A percentile compares a stretch with the other conserved stretches of the same genome.
phyloP scores from a whole-genome alignment of 805 yeast species.

The Saturnispora saitoi region DNA sequence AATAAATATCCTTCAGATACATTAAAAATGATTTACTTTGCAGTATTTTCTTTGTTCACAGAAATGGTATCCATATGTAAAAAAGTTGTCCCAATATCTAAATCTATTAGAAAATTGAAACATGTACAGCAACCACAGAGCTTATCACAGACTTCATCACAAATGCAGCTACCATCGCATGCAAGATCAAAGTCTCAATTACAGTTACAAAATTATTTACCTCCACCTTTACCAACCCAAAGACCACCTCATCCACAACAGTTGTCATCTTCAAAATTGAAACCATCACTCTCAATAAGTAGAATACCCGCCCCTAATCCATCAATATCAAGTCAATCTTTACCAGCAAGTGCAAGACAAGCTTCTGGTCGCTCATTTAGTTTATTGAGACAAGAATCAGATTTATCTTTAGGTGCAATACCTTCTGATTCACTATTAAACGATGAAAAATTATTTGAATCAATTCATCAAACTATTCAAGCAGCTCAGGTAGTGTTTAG shows the following conservation, averaged over 20 bases:
- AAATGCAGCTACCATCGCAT: not conserved
- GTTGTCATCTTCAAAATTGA: constrained; percentile 3
- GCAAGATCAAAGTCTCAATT: constrained; percentile 1
- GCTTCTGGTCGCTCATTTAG: constrained; percentile 17
- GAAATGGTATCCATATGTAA: constrained; percentile 22
- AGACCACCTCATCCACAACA: constrained; percentile 7
- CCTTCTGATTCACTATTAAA: constrained; percentile 14
- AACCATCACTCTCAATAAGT: constrained; percentile 3
- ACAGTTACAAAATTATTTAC: constrained; percentile 4
- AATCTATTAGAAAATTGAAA: not conserved
- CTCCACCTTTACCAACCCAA: constrained; percentile 9
- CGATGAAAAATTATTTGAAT: constrained; percentile 24
- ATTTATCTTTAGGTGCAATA: constrained; percentile 13
- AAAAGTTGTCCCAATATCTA: constrained; percentile 19
- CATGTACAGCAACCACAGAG: not conserved
- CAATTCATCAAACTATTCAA: constrained; percentile 26
- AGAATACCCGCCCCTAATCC: constrained; percentile 12
- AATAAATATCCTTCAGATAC: constrained; percentile 11
- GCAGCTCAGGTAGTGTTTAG: constrained; percentile 71
- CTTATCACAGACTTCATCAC: not conserved
- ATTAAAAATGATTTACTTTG: constrained; percentile 22
- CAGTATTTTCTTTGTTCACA: constrained; percentile 23
- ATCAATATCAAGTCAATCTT: constrained; percentile 2
- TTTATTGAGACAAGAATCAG: constrained; percentile 25
- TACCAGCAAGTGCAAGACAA: constrained; percentile 12